Base-by-base conservation (phyloP, 2,329 filamentous ascomycete species). In the Alternaria infectoria region DNA sequence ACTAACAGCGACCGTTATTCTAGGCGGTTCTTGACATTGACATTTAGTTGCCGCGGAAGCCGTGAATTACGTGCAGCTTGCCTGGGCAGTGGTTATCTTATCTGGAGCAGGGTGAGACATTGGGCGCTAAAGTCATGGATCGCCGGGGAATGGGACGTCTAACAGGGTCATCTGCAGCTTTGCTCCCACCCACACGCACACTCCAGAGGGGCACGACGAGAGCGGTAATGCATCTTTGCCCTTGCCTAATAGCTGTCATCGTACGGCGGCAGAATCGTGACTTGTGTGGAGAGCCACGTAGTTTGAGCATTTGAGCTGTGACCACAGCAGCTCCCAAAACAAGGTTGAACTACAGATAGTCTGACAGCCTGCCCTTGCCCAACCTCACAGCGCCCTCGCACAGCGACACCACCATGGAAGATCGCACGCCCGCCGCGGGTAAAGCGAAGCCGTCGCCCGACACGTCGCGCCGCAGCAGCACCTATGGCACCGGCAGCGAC, bases 371-470 rank as follows among this genome's bases (percentile, higher is more conserved):
- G 60, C 61, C 44, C 45, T 59, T 59, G 65, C 63, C 56, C 59
- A 63, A 54, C 67, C 54, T 25, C 47, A 30, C 63, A 26, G 45
- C 51, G 40, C 54, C 63, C 52, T 47, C 65, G 54, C 64, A 57
- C 21, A 55, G 47, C 64, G 51, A 56, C 57, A 57, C 57, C 68
- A 62, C 57, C 68, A 80, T 79, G 77, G 72, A 72, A 19, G 76
- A 78, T 59, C 67, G 65, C 32, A 70, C 76, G 28, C 63, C 72
- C 54, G 69, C 70, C 25, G 72, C 57, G 23, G 73, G 63, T 26
- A 73, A 66, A 59, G 66, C 66, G 64, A 73, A 66, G 57, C 62
- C 73, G 56, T 67, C 65, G 54, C 68, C 69, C 47, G 69, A 66
- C 23, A 64, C 65, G 28, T 74, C 75, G 52, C 71, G 71, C 26